These are phyloP conservation scores for Quercus robur DNA, from an alignment of 306 rosid species.

Conservation along the genomic window DNA sequence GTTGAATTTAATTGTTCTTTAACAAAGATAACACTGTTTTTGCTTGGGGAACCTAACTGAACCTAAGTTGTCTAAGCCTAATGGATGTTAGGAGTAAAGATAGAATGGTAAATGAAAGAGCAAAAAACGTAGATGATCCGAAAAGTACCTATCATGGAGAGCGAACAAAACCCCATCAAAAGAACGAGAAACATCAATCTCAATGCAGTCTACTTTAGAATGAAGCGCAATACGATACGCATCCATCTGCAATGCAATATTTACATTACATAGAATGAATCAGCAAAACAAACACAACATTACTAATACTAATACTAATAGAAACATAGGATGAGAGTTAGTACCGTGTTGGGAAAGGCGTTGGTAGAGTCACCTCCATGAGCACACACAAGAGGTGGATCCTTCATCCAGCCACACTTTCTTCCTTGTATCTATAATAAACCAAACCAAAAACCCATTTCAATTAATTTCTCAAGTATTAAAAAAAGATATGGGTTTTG, in stretches of 20 bases:
- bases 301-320: neutral
- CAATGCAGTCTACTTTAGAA: constrained; percentile 74
- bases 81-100: too few relatives aligned
- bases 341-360: constrained; percentile 79
- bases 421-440: constrained; percentile 45
- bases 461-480: too few relatives aligned
- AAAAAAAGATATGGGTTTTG: too few relatives aligned
- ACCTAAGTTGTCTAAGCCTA: too few relatives aligned
- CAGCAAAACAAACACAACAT: neutral
- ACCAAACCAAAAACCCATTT: neutral
- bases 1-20: too few relatives aligned
- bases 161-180: constrained; percentile 77
- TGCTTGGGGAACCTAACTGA: too few relatives aligned
- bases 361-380: constrained; percentile 86
- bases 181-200: constrained; percentile 94
- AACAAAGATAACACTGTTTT: too few relatives aligned
- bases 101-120: neutral
- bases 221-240: constrained; percentile 67
- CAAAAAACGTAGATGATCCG: neutral
- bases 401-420: constrained; percentile 61
- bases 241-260: constrained; percentile 39
- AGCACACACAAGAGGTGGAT: constrained; percentile 86
- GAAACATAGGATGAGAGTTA: too few relatives aligned
- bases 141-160: constrained; percentile 78
- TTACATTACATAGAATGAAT: neutral